Evolutionary conservation across 768 basidiomycete species (phyloP), one percentile per base, ranked within the genome.

Genomic region (Hebeloma cylindrosporum): DNA sequence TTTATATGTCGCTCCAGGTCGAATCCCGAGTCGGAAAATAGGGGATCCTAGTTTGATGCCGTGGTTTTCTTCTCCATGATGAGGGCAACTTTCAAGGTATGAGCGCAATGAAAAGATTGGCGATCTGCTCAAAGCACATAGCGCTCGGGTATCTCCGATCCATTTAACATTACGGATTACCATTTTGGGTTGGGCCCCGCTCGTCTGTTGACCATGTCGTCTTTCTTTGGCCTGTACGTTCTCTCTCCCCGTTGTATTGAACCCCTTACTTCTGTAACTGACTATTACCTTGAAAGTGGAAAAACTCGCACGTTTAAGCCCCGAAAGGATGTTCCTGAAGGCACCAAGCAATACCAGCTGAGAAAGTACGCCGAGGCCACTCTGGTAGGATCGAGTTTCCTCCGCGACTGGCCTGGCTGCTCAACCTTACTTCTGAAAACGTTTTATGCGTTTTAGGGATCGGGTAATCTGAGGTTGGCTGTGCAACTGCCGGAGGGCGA

Each of bases 321-420:
- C 21, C 85, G 93, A 58, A 93, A 89, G 68, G 90, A 92, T 63
- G 85, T 93, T 17, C 88, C 93, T 4, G 93, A 95, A 65, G 94
- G 94, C 29, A 95, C 94, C 28, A 95, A 95, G 68, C 95, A 97
- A 63, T 97, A 94, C 64, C 95, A 98, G 70, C 73, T 99, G 52
- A 84, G 96, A 66, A 97, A 97, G 74, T 98, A 94, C 60, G 93
- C 93, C 6, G 93, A 93, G 62, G 92, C 92, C n/a, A 95, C 93
- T 21, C 70, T 94, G 63, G 93, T 89, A 65, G 60, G 75, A 49
- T 48, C 50, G 13, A 42, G 14, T 7, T 21, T 7, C 45, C 28
- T 40, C 22, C 20, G 21, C 27, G 39, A 27, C 17, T 37, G 3
- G 14, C 17, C 2, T 18, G 20, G 28, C 5, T 7, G 6, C 26